Base-by-base conservation (phyloP, 306 rosid species). In the Trifolium dubium region DNA sequence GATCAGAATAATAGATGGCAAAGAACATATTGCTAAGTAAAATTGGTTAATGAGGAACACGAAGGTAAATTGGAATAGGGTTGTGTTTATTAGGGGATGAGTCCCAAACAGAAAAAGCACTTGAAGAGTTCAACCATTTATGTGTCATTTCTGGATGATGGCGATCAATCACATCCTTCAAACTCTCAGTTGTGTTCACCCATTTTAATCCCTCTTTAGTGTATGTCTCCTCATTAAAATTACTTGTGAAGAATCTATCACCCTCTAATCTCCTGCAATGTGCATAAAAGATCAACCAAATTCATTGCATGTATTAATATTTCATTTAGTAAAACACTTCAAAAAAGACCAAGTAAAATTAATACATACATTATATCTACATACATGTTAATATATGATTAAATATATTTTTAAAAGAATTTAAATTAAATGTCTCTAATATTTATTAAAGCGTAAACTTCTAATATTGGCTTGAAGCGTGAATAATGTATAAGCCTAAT, bases 91-190 rank as follows among this genome's bases (percentile, higher is more conserved):
- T 72, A 2, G 87, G 84, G 0, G 76, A n/a, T 6, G 85, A 73
- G 41, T 88, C 90, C 90, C 93, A 86, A 29, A 86, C 93, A 0
- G 93, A 86, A 63, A 88, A 88, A 0, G 90, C 88, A 71, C 90
- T 88, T 0, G 87, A 77, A 64, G 80, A 68, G 63, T 86, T 88
- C 74, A 88, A 76, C 93, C 90, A 88, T 39, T 80, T 84, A 0
- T 73, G 8, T 15, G 85, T 80, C 78, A 88, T 82, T 80, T 82
- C 83, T 6, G 89, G 90, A 7, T 82, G 71, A 15, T 88, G 90
- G 13, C 89, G 89, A 1, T 86, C 80, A 2, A 88, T 70, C 1
- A 88, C 93, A 10, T 88, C 93, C 41, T 84, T 88, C 11, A 88
- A 5, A 5, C 72, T 86, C 72, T 88, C 93, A 0, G 89, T 88